phyloP scores from a whole-genome alignment of 2,329 filamentous ascomycete genomes.

The Monosporascus ibericus region DNA sequence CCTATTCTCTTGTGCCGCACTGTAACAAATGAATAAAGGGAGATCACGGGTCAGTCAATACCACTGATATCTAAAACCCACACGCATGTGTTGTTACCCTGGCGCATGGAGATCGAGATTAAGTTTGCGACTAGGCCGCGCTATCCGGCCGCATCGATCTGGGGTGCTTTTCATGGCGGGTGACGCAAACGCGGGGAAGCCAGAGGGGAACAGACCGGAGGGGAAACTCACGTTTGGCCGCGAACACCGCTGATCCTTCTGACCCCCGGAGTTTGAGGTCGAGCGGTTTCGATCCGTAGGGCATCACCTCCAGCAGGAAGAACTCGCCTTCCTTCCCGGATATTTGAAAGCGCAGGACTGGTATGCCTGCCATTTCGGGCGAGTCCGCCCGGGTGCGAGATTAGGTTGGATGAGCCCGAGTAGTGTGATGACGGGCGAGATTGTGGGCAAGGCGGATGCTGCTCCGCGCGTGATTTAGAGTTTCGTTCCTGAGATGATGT shows the following conservation, averaged over 20 bases:
- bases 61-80: neutral
- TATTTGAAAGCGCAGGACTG: constrained; percentile 53
- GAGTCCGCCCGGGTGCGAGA: neutral
- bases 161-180: too few relatives aligned
- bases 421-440: neutral
- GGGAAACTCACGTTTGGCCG: constrained; percentile 45
- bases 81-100: neutral
- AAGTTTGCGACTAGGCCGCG: neutral
- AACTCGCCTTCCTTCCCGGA: constrained; percentile 45
- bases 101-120: neutral
- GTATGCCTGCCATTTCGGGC: constrained; percentile 14
- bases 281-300: constrained; percentile 44
- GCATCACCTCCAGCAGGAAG: constrained; percentile 55
- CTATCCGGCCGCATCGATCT: constrained; percentile 4
- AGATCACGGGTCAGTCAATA: constrained; percentile 1
- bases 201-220: constrained; percentile 3
- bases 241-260: constrained; percentile 58
- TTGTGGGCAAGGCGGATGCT: too few relatives aligned
- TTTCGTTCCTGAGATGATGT: neutral
- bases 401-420: neutral
- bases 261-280: constrained; percentile 64
- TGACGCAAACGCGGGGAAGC: constrained; percentile 1
- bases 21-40: constrained; percentile 22
- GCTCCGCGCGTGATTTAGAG: neutral
- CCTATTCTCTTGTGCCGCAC: constrained; percentile 52